These are phyloP conservation scores for Coccomyxa sp. DNA, from an alignment of 139 green algal genomes.

Conservation along the genomic window DNA sequence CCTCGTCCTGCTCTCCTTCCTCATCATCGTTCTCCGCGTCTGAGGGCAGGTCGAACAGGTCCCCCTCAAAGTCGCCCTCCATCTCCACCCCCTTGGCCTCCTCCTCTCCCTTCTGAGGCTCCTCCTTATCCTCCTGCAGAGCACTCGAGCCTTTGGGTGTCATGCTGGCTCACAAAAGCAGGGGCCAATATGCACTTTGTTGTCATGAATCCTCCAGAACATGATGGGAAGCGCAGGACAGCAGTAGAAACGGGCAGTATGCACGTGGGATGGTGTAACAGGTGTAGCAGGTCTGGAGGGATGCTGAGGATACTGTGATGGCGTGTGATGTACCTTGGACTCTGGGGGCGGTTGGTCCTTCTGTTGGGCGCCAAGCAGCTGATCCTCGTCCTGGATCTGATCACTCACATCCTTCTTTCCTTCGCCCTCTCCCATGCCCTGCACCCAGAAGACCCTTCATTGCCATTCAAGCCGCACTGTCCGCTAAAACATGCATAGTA, in stretches of 20 bases:
- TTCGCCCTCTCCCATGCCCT: conserved; percentile 83
- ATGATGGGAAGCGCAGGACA: no score
- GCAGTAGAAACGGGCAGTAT: no score
- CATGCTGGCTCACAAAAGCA: no score
- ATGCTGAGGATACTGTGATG: no score
- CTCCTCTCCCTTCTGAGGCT: conserved; percentile 36
- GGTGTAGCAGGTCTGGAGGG: no score
- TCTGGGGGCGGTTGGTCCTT: conserved; percentile 21
- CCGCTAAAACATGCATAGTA: no score
- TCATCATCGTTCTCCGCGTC: conserved; percentile 32
- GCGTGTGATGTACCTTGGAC: neutral
- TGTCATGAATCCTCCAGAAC: no score
- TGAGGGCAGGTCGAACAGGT: conserved; percentile 62
- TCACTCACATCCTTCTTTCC: conserved; percentile 87
- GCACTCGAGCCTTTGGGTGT: no score
- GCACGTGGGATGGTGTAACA: no score
- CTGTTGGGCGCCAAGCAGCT: conserved; percentile 86
- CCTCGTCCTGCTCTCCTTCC: conserved; percentile 53
- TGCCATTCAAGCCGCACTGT: no score
- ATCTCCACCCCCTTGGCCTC: conserved; percentile 90
- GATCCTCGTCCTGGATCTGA: conserved; percentile 93
- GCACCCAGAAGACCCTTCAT: no score
- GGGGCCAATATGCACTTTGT: no score
- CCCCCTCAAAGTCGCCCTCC: conserved; percentile 94
- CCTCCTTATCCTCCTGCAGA: conserved; percentile 6